Percentiles rank a stretch among this genome's conserved stretches.
Conservation (phyloP, 106 monocot genomes). For the Phalaenopsis equestris region DNA sequence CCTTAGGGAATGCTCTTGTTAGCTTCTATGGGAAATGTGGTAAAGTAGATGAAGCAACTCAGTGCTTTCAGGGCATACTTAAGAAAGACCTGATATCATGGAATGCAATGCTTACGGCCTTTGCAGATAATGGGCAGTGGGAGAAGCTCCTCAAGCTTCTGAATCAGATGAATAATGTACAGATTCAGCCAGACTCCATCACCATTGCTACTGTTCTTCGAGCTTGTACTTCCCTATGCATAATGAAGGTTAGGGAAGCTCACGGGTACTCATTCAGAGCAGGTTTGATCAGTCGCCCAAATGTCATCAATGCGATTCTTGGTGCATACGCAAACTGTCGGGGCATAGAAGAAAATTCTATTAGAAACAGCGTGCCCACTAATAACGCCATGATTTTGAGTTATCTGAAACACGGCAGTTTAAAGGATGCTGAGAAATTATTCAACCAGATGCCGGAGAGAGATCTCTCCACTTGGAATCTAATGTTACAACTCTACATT, state of each 20-base stretch:
- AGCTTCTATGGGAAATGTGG: constrained; percentile 59
- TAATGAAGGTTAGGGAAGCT: constrained; percentile 38
- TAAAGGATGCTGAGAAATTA: constrained; percentile 32
- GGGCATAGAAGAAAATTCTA: constrained; percentile 18
- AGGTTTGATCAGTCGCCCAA: constrained; percentile 13
- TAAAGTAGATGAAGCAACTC: constrained; percentile 33
- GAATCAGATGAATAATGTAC: constrained; percentile 25
- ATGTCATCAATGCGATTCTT: constrained; percentile 44
- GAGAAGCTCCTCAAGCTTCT: constrained; percentile 26
- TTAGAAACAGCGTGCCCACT: constrained; percentile 33
- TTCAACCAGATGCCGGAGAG: constrained; percentile 40
- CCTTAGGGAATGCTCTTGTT: constrained; percentile 59
- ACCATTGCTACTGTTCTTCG: constrained; percentile 45
- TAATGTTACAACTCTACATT: constrained; percentile 48
- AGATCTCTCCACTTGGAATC: constrained; percentile 53
- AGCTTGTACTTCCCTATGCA: constrained; percentile 21
- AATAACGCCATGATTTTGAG: constrained; percentile 51
- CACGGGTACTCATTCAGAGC: constrained; percentile 50
- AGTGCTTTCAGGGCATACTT: constrained; percentile 21
- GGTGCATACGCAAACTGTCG: constrained; percentile 51
- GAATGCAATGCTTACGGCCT: constrained; percentile 61
- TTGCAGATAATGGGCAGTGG: constrained; percentile 27
- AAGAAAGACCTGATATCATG: constrained; percentile 55
- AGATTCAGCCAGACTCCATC: constrained; percentile 38
- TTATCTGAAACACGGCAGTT: constrained; percentile 37